Evolutionary conservation across 2,329 filamentous ascomycete genomes (phyloP).

Genomic region (Cladosporium sp.): DNA sequence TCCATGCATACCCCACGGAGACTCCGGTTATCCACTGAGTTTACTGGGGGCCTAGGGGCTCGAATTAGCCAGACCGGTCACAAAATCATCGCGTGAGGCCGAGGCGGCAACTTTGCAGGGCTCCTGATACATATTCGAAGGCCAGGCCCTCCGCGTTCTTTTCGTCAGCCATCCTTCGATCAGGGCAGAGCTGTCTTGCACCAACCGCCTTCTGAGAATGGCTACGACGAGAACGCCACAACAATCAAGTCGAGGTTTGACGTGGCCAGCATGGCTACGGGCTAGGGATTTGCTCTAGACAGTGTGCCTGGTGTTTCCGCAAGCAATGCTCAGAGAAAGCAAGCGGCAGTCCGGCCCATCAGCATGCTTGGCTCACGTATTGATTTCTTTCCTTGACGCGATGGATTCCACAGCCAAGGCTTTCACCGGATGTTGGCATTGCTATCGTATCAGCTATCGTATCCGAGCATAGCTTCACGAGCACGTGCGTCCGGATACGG

Average conservation of each 20-base stretch:
- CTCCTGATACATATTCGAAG: background rate
- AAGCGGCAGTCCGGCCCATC: background rate
- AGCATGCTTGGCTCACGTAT: background rate
- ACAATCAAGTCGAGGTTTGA: background rate
- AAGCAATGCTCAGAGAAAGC: background rate
- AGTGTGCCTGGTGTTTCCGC: background rate
- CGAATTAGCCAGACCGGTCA: background rate
- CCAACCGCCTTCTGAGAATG: background rate
- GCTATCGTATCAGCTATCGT: background rate
- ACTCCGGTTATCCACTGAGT: background rate
- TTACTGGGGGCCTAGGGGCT: background rate
- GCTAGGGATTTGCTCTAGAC: background rate
- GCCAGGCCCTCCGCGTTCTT: background rate
- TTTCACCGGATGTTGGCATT: background rate
- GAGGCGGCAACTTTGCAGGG: background rate
- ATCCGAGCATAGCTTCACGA: background rate
- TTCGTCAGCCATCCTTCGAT: background rate
- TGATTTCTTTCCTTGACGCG: background rate
- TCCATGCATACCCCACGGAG: background rate
- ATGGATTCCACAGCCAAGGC: background rate
- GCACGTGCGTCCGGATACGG: background rate
- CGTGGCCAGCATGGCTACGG: background rate
- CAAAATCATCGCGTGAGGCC: background rate
- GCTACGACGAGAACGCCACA: background rate
- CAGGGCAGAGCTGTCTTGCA: too few species aligned